phyloP scores from a whole-genome alignment of 495 filamentous ascomycete genomes.

The Aspergillus funiculosus region DNA sequence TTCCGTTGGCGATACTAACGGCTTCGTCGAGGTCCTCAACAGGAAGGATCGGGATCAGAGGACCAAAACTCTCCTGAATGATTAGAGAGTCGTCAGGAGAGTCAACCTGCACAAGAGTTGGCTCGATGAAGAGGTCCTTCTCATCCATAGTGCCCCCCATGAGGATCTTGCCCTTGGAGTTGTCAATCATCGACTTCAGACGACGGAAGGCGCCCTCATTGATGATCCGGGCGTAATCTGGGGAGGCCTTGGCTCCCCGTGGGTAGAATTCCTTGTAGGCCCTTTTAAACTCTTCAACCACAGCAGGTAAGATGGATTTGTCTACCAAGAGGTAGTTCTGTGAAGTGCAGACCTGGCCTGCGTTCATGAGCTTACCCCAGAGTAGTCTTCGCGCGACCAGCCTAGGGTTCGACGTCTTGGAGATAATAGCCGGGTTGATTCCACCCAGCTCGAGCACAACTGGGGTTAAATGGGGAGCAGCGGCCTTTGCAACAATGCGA shows the following conservation, averaged over 20 bases:
- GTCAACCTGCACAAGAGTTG: conserved; percentile 74
- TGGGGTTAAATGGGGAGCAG: conserved; percentile 85
- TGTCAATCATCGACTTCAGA: conserved; percentile 84
- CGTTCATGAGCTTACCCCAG: conserved; percentile 81
- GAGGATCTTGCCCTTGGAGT: conserved; percentile 74
- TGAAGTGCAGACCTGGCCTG: conserved; percentile 81
- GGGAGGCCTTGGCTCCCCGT: conserved; percentile 64
- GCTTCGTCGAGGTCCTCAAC: conserved; percentile 74
- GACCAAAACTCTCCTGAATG: conserved; percentile 80
- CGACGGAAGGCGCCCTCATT: conserved; percentile 71
- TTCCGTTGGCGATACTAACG: conserved; percentile 64
- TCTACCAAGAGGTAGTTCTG: conserved; percentile 89
- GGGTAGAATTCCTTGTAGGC: conserved; percentile 78
- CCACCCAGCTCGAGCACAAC: conserved; percentile 87
- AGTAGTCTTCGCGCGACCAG: conserved; percentile 79
- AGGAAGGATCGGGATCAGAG: conserved; percentile 72
- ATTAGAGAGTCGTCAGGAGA: conserved; percentile 72
- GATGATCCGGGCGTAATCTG: conserved; percentile 73
- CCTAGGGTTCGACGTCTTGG: conserved; percentile 68
- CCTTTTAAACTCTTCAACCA: conserved; percentile 68
- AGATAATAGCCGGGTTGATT: conserved; percentile 83
- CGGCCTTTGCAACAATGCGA: conserved; percentile 83
- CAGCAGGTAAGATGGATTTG: conserved; percentile 59
- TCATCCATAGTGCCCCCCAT: conserved; percentile 80
- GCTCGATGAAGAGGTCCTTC: conserved; percentile 72